Evolutionary conservation across 23 red algal genomes (phyloP).

Genomic region (Gracilaria vermiculophylla): DNA sequence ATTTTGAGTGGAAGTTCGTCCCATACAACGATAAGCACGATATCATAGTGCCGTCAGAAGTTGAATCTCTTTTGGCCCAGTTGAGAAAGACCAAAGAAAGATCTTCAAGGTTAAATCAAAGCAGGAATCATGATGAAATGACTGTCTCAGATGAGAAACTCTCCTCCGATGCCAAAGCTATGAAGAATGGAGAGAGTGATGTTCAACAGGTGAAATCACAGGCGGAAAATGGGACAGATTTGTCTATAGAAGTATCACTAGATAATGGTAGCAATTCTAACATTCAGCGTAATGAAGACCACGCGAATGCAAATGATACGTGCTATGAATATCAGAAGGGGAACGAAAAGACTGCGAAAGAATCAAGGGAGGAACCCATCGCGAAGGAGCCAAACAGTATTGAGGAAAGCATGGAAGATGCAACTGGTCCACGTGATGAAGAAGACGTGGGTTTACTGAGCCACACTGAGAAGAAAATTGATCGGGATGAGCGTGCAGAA

Average conservation of each 20-base stretch:
- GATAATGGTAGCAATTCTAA: background rate
- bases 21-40: conserved; percentile 37
- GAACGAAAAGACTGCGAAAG: background rate
- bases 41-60: background rate
- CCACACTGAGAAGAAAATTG: too few relatives aligned
- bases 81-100: background rate
- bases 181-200: too few relatives aligned
- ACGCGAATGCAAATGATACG: background rate
- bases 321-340: background rate
- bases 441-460: background rate
- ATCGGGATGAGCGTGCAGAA: background rate
- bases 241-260: background rate
- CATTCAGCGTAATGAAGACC: background rate
- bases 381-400: background rate
- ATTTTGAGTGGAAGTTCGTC: conserved; percentile 66
- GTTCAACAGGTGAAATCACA: background rate
- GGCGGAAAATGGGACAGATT: background rate
- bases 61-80: background rate
- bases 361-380: background rate
- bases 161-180: too few relatives aligned
- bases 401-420: background rate
- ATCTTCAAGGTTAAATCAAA: background rate
- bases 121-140: background rate
- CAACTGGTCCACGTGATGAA: background rate
- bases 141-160: background rate